Percentiles rank a stretch among this genome's conserved stretches.
These are phyloP conservation scores for Phytophthora europaea DNA, from an alignment of 352 stramenopile species.

Conservation along the genomic window DNA sequence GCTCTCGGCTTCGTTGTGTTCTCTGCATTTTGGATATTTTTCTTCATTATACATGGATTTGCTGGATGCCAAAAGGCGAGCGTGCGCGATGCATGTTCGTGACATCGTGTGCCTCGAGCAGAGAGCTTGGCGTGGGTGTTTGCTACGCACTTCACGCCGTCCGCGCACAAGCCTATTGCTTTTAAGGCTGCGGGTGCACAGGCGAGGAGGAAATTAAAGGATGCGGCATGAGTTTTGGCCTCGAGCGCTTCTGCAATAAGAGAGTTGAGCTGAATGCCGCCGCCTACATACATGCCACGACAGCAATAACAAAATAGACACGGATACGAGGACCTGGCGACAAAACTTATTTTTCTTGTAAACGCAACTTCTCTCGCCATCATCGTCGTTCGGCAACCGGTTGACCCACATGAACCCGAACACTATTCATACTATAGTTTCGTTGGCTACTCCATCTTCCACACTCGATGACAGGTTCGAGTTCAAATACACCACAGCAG, in stretches of 20 bases:
- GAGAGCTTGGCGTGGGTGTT: slow-evolving; percentile 38
- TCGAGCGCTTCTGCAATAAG: slow-evolving; percentile 25
- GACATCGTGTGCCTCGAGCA: slow-evolving; percentile 35
- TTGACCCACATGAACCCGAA: neutral
- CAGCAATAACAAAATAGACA: slow-evolving; percentile 52
- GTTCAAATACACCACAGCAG: slow-evolving; percentile 78
- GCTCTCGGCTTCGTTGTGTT: slow-evolving; percentile 45
- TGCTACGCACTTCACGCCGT: slow-evolving; percentile 23
- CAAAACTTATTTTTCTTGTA: slow-evolving; percentile 1
- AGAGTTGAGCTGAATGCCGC: slow-evolving; percentile 31
- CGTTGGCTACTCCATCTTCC: slow-evolving; percentile 45
- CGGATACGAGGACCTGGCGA: slow-evolving; percentile 39
- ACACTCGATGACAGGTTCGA: slow-evolving; percentile 53
- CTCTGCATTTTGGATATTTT: slow-evolving; percentile 56
- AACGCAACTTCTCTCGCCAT: neutral
- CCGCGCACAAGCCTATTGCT: slow-evolving; percentile 20
- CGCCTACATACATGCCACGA: slow-evolving; percentile 34
- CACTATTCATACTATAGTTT: neutral
- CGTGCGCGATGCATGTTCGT: slow-evolving; percentile 28
- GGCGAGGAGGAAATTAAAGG: slow-evolving; percentile 35
- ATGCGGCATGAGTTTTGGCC: slow-evolving; percentile 20
- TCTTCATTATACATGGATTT: slow-evolving; percentile 53
- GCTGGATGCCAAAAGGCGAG: slow-evolving; percentile 36
- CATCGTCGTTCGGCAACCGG: neutral
- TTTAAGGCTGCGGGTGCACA: slow-evolving; percentile 25